phyloP scores from a whole-genome alignment of 768 basidiomycete genomes.

The Mycena galericulata region DNA sequence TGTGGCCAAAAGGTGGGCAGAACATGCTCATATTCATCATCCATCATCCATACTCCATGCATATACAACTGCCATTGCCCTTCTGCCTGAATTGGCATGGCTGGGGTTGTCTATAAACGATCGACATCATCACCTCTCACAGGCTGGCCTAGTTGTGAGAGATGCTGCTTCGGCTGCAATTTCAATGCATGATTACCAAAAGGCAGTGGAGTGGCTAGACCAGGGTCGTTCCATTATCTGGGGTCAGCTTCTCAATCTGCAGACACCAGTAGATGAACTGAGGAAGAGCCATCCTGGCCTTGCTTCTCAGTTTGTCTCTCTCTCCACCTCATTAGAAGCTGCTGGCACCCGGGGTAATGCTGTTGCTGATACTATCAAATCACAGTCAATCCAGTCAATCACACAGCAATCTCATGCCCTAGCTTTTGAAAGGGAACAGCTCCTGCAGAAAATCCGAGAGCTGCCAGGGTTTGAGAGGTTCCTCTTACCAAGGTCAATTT shows the following conservation, averaged over 20 bases:
- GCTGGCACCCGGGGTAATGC: neutral
- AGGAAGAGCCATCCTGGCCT: too few relatives aligned
- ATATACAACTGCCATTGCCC: constrained; percentile 1
- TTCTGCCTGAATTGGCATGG: too few relatives aligned
- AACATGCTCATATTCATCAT: neutral
- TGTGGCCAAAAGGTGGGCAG: neutral
- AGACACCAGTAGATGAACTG: too few relatives aligned
- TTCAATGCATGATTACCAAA: neutral
- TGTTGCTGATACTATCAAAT: too few relatives aligned
- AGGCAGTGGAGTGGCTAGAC: neutral
- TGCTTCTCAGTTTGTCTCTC: too few relatives aligned
- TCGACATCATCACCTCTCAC: neutral
- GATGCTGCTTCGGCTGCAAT: too few relatives aligned
- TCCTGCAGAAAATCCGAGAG: neutral
- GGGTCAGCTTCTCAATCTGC: too few relatives aligned
- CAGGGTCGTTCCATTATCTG: too few relatives aligned
- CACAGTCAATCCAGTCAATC: neutral
- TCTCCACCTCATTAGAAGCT: neutral
- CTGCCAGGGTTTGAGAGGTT: neutral
- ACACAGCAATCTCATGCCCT: neutral
- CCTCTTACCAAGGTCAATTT: neutral
- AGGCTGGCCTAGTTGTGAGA: neutral
- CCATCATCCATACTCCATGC: neutral
- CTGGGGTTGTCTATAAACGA: neutral
- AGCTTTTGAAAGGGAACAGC: neutral